Conservation (phyloP, 225 moss, liverwort and hornwort species). For the Ulota crispa region DNA sequence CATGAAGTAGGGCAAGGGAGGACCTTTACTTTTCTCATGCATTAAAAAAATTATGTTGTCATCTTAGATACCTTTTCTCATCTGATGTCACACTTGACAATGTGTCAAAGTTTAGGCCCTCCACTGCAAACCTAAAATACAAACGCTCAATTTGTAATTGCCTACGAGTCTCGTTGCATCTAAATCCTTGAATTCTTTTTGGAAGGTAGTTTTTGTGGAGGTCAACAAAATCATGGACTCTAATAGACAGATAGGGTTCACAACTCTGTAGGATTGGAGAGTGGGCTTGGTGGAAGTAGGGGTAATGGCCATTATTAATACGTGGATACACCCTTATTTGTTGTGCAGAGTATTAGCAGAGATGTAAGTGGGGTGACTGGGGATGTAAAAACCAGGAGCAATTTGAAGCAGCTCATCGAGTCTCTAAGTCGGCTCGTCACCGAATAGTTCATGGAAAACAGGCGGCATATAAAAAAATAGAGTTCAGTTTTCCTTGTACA, state of each 20-base stretch:
- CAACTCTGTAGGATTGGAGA: not conserved
- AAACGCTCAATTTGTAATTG: too few relatives aligned
- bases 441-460: constrained; percentile 35
- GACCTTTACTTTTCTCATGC: not conserved
- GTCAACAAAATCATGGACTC: too few relatives aligned
- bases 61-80: too few relatives aligned
- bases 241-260: too few relatives aligned
- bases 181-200: too few relatives aligned
- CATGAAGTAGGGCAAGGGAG: not conserved
- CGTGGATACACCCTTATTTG: not conserved
- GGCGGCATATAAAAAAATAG: not conserved
- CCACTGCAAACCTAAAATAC: too few relatives aligned
- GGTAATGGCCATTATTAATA: not conserved
- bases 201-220: too few relatives aligned
- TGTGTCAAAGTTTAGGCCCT: too few relatives aligned
- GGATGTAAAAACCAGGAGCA: constrained; percentile 71
- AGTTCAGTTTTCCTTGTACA: constrained; percentile 5
- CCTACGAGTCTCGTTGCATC: too few relatives aligned
- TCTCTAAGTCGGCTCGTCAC: constrained; percentile 82
- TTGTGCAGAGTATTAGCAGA: constrained; percentile 84
- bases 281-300: not conserved
- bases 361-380: constrained; percentile 97
- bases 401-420: constrained; percentile 85
- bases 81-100: too few relatives aligned
- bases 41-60: not conserved